Evolutionary conservation across 2,329 filamentous ascomycete genomes (phyloP).

Genomic region (Paecilomyces fulvus): DNA sequence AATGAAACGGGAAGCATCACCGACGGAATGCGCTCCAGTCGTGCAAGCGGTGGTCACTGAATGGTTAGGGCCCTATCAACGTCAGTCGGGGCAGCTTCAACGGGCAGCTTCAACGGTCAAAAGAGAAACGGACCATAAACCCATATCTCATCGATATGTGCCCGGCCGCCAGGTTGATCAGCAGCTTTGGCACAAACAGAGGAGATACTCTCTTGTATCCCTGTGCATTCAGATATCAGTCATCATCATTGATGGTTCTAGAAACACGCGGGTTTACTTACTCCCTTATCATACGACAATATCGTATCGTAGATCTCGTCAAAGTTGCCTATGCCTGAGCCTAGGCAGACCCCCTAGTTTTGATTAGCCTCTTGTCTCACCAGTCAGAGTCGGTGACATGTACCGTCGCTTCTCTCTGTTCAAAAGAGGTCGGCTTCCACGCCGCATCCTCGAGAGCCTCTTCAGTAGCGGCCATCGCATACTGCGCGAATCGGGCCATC

Average conservation of each 20-base stretch:
- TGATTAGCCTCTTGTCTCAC: conserved; percentile 5
- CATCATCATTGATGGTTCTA: not conserved
- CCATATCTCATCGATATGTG: conserved; percentile 91
- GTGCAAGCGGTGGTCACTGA: conserved; percentile 91
- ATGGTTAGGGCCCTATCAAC: conserved; percentile 71
- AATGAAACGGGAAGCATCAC: conserved; percentile 88
- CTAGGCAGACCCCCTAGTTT: conserved; percentile 73
- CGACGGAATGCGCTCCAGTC: conserved; percentile 88
- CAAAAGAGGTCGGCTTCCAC: conserved; percentile 56
- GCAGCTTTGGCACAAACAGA: conserved; percentile 80
- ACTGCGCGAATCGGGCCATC: conserved; percentile 89
- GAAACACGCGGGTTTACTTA: conserved; percentile 37
- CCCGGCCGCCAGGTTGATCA: conserved; percentile 92
- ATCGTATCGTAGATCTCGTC: conserved; percentile 84
- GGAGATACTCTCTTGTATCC: conserved; percentile 91
- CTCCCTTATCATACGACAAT: conserved; percentile 63
- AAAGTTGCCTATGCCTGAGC: conserved; percentile 90
- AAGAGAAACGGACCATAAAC: conserved; percentile 47
- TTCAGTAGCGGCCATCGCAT: conserved; percentile 74
- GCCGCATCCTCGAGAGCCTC: conserved; percentile 79
- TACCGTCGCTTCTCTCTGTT: conserved; percentile 64
- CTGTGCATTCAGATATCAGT: conserved; percentile 35
- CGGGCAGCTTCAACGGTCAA: not conserved
- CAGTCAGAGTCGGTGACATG: conserved; percentile 7
- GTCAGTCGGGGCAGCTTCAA: not conserved